Conservation (phyloP, 805 yeast genomes). For the Starmerella tilneyi region DNA sequence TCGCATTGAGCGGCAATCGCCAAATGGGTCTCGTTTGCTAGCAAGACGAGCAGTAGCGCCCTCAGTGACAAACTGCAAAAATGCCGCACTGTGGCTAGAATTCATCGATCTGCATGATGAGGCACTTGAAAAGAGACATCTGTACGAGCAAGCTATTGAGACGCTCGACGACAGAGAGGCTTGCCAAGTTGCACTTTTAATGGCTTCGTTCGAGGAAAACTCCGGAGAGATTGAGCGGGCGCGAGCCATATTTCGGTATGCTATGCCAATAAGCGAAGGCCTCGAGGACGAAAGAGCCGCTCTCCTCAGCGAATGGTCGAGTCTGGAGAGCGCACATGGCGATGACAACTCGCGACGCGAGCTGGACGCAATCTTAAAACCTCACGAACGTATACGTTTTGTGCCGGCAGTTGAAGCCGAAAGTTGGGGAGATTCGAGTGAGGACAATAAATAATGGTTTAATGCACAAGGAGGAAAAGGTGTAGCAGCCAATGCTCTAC, state of each 20-base stretch:
- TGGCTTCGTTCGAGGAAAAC: slow-evolving; percentile 43
- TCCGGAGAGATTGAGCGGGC: slow-evolving; percentile 49
- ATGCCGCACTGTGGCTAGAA: slow-evolving; percentile 7
- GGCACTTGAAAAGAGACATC: slow-evolving; percentile 34
- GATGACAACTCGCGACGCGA: not conserved
- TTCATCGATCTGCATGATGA: slow-evolving; percentile 11
- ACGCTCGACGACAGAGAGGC: slow-evolving; percentile 38
- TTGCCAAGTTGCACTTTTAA: slow-evolving; percentile 40
- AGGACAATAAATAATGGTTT: no score
- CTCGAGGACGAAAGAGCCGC: not conserved
- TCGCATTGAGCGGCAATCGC: slow-evolving; percentile 7
- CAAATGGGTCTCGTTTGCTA: slow-evolving; percentile 10
- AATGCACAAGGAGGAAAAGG: no score
- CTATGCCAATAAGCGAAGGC: slow-evolving; percentile 23
- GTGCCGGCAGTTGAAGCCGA: not conserved
- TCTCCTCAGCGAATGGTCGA: not conserved
- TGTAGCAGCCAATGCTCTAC: no score
- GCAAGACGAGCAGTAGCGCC: slow-evolving; percentile 9
- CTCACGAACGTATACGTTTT: not conserved
- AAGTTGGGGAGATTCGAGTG: no score
- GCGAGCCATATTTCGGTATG: slow-evolving; percentile 51
- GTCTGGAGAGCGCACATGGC: not conserved
- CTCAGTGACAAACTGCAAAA: not conserved
- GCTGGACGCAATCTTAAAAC: not conserved
- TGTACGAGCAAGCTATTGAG: slow-evolving; percentile 46